These are phyloP conservation scores for Flaveria robusta DNA, from an alignment of 129 eudicot genomes.

Conservation along the genomic window DNA sequence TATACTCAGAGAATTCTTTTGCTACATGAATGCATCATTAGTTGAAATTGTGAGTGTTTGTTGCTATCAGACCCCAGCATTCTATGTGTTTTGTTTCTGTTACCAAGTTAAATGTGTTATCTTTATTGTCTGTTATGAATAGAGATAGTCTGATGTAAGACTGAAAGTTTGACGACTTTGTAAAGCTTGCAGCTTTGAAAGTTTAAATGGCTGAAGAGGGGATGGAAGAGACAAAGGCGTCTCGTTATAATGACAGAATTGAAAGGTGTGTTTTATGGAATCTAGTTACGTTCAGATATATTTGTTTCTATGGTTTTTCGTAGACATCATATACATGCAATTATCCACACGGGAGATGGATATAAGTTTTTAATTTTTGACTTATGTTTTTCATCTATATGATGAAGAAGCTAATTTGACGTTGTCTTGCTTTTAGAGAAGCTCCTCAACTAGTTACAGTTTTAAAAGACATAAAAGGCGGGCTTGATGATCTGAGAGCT, in stretches of 20 bases:
- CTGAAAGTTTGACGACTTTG: not conserved
- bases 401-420: constrained; percentile 11
- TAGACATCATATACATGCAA: not conserved
- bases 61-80: not conserved
- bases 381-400: not conserved
- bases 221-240: constrained; percentile 32
- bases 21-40: not conserved
- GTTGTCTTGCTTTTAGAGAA: constrained; percentile 50
- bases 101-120: too few relatives aligned
- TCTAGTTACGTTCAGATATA: not conserved
- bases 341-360: not conserved
- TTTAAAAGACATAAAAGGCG: constrained; percentile 77
- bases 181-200: constrained; percentile 23
- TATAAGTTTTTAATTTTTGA: not conserved
- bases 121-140: too few relatives aligned
- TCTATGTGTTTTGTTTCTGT: too few relatives aligned
- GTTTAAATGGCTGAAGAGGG: constrained; percentile 31
- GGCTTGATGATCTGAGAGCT: constrained; percentile 63
- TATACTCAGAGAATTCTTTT: not conserved
- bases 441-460: constrained; percentile 63
- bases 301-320: not conserved
- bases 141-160: too few relatives aligned
- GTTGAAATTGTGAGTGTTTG: not conserved
- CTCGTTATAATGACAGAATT: constrained; percentile 20
- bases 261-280: constrained; percentile 34